Percentiles rank a stretch among this genome's conserved stretches.
Evolutionary conservation across 441 rosid species (phyloP).

Genomic region (Dalechampia spathulata): DNA sequence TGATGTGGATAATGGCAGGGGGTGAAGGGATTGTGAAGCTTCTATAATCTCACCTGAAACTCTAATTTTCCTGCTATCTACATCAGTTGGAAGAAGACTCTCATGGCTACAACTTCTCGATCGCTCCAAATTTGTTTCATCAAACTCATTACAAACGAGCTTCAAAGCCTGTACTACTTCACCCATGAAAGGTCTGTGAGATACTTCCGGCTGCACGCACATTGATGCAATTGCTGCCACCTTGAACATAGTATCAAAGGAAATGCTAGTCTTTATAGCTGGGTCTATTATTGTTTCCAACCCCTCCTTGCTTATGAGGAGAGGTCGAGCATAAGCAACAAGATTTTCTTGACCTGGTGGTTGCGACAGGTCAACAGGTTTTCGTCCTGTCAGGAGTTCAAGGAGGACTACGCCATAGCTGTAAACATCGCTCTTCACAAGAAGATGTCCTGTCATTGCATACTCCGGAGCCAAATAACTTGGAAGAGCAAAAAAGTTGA

Average conservation of each 20-base stretch:
- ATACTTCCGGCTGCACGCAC: slow-evolving; percentile 78
- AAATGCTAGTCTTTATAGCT: slow-evolving; percentile 28
- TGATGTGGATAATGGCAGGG: slow-evolving; percentile 25
- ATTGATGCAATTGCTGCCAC: slow-evolving; percentile 76
- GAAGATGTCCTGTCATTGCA: slow-evolving; percentile 83
- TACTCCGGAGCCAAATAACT: slow-evolving; percentile 74
- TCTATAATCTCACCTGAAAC: slow-evolving; percentile 22
- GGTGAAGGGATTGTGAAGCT: slow-evolving; percentile 15
- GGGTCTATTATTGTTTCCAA: slow-evolving; percentile 40
- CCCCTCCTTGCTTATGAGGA: slow-evolving; percentile 50
- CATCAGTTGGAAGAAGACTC: slow-evolving; percentile 22
- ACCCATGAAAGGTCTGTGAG: slow-evolving; percentile 79
- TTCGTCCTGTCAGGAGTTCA: slow-evolving; percentile 66
- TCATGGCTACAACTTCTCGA: slow-evolving; percentile 31
- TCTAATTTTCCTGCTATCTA: slow-evolving; percentile 22
- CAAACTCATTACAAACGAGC: slow-evolving; percentile 53
- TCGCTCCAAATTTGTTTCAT: slow-evolving; percentile 29
- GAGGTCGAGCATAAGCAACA: slow-evolving; percentile 59
- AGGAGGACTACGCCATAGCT: slow-evolving; percentile 85
- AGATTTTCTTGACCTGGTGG: slow-evolving; percentile 70
- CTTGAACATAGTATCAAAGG: slow-evolving; percentile 45
- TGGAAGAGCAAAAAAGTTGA: slow-evolving; percentile 16
- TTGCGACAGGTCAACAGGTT: slow-evolving; percentile 68
- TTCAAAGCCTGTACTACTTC: slow-evolving; percentile 81
- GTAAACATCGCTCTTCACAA: slow-evolving; percentile 71